Percentiles rank a stretch among this genome's conserved stretches.
phyloP scores from a whole-genome alignment of 805 yeast genomes.

The Candida coquimbonensis region DNA sequence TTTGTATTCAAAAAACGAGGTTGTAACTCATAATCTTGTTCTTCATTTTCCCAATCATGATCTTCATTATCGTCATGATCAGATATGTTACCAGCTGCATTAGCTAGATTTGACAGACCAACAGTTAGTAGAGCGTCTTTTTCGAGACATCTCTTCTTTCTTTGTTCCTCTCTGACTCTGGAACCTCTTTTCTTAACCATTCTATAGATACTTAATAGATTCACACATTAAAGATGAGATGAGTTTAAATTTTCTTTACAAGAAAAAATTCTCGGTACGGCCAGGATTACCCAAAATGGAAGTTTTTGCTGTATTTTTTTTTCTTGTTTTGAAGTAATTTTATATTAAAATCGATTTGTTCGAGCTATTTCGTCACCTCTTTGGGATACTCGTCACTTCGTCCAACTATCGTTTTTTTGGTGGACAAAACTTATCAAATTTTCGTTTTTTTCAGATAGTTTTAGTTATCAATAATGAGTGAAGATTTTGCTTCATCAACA shows the following conservation, averaged over 20 bases:
- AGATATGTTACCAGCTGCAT: slow-evolving; percentile 6
- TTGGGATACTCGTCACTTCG: too few species aligned
- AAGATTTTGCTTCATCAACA: background rate
- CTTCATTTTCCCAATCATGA: slow-evolving; percentile 56
- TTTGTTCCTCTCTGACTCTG: slow-evolving; percentile 28
- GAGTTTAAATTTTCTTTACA: background rate
- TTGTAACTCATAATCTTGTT: slow-evolving; percentile 67
- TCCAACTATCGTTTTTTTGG: too few species aligned
- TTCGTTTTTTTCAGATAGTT: too few species aligned
- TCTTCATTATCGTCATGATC: slow-evolving; percentile 1
- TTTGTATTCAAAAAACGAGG: slow-evolving; percentile 54
- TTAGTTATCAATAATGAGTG: too few species aligned
- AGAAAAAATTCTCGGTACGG: slow-evolving; percentile 3
- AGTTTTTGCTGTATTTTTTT: slow-evolving; percentile 7
- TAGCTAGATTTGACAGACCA: slow-evolving; percentile 19
- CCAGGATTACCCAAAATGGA: slow-evolving; percentile 8
- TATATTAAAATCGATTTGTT: too few species aligned
- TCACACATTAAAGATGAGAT: slow-evolving; percentile 1
- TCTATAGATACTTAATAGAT: background rate
- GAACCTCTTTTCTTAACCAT: slow-evolving; percentile 34
- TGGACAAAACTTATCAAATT: too few species aligned
- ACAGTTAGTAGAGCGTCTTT: slow-evolving; percentile 18
- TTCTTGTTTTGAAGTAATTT: background rate
- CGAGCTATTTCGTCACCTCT: too few species aligned
- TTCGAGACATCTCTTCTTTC: slow-evolving; percentile 19